A percentile compares a stretch with the other conserved stretches of the same genome.
Conservation (phyloP, 257 asterid species). For the Nyctanthes arbortristis region DNA sequence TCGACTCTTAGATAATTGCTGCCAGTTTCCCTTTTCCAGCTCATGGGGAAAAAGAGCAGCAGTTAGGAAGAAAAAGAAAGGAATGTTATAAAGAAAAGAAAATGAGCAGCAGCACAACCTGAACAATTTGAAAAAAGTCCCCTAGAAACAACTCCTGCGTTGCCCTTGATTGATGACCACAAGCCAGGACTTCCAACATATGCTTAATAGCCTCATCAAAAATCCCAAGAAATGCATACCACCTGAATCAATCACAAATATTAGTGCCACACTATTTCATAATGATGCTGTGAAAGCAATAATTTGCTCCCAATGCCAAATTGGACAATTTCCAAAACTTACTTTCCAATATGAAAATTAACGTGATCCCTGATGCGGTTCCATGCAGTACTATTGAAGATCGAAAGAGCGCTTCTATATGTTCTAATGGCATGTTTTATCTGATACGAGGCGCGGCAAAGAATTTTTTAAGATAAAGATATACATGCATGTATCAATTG, state of each 20-base stretch:
- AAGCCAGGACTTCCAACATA: constrained; percentile 77
- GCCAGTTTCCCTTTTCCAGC: not conserved
- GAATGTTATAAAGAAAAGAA: constrained; percentile 8
- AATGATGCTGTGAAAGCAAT: not conserved
- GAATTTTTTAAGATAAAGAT: constrained; percentile 28
- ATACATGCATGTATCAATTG: constrained; percentile 18
- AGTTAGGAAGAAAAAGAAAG: constrained; percentile 14
- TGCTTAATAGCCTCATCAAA: constrained; percentile 86
- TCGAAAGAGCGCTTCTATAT: constrained; percentile 83
- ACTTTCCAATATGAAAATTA: constrained; percentile 97
- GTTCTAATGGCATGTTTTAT: constrained; percentile 97
- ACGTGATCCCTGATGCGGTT: constrained; percentile 92
- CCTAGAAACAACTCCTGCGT: constrained; percentile 87
- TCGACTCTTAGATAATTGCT: not conserved
- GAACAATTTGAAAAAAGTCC: constrained; percentile 78
- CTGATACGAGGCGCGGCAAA: constrained; percentile 44
- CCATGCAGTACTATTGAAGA: constrained; percentile 88
- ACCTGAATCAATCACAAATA: constrained; percentile 58
- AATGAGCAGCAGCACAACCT: constrained; percentile 52
- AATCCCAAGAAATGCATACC: constrained; percentile 92
- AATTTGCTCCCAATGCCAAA: not conserved
- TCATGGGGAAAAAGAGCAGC: not conserved
- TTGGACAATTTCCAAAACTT: constrained; percentile 32
- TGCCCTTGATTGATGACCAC: constrained; percentile 86
- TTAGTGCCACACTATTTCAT: constrained; percentile 26